These are phyloP conservation scores for Luffa aegyptiaca DNA, from an alignment of 306 rosid species.

Conservation along the genomic window DNA sequence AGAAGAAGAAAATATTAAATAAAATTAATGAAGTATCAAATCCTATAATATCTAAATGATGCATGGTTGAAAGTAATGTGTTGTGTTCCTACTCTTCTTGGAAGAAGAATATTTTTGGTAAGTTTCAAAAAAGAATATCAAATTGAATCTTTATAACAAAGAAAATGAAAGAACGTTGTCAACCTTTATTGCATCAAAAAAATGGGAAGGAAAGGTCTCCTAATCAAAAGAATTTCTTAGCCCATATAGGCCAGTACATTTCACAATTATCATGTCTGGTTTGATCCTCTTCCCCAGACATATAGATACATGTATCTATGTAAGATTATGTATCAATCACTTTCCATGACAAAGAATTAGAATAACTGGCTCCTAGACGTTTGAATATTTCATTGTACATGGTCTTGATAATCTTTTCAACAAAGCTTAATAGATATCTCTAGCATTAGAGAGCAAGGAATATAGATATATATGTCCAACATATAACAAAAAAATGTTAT, in stretches of 20 bases:
- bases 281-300: neutral
- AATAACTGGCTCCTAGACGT: neutral
- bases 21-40: neutral
- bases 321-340: neutral
- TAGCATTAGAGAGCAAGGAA: neutral
- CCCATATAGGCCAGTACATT: neutral
- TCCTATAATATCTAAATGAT: neutral
- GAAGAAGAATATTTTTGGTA: neutral
- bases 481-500: too few species aligned
- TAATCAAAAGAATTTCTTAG: neutral
- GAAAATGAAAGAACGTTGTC: neutral
- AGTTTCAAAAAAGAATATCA: neutral
- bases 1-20: neutral
- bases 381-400: neutral
- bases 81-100: neutral
- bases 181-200: neutral
- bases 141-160: neutral
- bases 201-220: neutral
- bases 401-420: neutral
- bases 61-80: neutral
- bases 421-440: neutral
- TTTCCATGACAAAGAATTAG: neutral
- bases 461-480: too few species aligned
- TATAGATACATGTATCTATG: neutral
- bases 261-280: neutral